Evolutionary conservation across 257 asterid genomes (phyloP).

Genomic region (Nicotiana otophora): DNA sequence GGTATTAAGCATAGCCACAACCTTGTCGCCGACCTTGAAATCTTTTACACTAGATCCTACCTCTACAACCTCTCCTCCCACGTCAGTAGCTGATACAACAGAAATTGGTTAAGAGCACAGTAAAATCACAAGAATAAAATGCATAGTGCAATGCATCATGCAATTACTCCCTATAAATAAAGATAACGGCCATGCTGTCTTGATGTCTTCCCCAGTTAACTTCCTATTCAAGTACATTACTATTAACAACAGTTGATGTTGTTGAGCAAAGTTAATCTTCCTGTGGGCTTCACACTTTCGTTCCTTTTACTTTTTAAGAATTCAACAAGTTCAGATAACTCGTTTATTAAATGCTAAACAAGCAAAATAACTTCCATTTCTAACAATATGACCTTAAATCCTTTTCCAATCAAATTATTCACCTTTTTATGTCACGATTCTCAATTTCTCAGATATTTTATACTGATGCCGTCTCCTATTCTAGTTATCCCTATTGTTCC

Average conservation of each 20-base stretch:
- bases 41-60: slow-evolving; percentile 40
- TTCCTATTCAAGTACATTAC: neutral
- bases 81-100: slow-evolving; percentile 43
- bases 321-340: neutral
- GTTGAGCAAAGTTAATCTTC: neutral
- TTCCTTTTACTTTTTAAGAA: neutral
- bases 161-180: neutral
- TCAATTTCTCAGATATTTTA: neutral
- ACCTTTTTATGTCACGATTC: neutral
- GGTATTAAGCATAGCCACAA: slow-evolving; percentile 33
- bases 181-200: neutral
- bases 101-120: neutral
- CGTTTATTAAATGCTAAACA: neutral
- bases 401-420: neutral
- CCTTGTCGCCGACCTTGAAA: slow-evolving; percentile 58
- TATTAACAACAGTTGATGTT: neutral
- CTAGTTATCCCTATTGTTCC: neutral
- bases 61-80: slow-evolving; percentile 61
- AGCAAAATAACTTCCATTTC: neutral
- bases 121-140: neutral
- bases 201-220: neutral
- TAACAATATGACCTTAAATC: neutral
- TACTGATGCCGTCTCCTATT: neutral
- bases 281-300: neutral
- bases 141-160: neutral